Base-by-base conservation (phyloP, 208 protist species). In the Trypanosoma rangeli region DNA sequence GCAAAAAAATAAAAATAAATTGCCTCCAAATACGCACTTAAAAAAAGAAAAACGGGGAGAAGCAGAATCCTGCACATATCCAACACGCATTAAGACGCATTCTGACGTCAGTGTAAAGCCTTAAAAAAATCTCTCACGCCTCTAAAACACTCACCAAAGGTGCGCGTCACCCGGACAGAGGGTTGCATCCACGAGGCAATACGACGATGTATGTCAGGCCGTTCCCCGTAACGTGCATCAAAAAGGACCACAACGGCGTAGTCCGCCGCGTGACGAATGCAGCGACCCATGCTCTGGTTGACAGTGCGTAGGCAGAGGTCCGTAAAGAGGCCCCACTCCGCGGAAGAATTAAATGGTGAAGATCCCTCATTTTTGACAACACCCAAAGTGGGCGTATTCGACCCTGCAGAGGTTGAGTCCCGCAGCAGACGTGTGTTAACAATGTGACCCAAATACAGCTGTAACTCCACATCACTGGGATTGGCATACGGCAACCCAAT, bases 401-500 rank as follows among this genome's bases (percentile, higher is more conserved):
- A 20, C 10, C 10, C 28, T 20, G 29, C 28, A 35, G 8, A 9
- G 16, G 10, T 16, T 35, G 54, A 31, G 8, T 58, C 8, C 12
- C 29, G 1, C 26, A 12, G 18, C 22, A 84, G 49, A 7, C 75
- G 81, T 37, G 70, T 82, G 4, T n/a, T 22, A 18, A 83, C 80
- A 16, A 97, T 73, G 63, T 95, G 92, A 5, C 46, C 64, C 39
- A 98, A 85, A 66, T 91, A 84, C 67, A 98, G 86, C 20, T 83
- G 74, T 22, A 99, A 73, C 67, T 97, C 90, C 10, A 86, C 77
- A 64, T 99, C 97, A 29, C 73, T 68, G 10, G 79, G 76, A 77
- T 98, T 98, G 0, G 98, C 94, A 73, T 94, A 99, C 7, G 98
- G 98, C 65, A 99, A 46, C 18, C 98, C 98, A 12, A 99, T 81